Evolutionary conservation across 108 stramenopile species (phyloP).

Genomic region (Skeletonema marinoi): DNA sequence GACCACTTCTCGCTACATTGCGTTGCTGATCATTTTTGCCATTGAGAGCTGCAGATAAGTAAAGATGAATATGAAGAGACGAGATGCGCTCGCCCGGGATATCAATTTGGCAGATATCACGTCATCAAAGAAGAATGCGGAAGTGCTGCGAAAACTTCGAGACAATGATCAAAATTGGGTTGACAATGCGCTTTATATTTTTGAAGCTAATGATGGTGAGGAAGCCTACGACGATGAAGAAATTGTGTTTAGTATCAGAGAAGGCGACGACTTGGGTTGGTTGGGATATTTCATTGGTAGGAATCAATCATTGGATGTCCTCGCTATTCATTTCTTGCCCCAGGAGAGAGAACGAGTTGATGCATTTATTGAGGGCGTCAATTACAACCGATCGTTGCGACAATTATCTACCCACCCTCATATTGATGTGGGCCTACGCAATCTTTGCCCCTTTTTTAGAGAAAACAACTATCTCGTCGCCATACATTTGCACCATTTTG

Average conservation of each 20-base stretch:
- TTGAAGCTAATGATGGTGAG: neutral
- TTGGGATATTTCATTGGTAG: conserved; percentile 4
- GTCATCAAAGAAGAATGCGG: neutral
- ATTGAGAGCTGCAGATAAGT: no score
- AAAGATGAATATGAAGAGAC: no score
- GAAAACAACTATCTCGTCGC: neutral
- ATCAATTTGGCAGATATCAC: neutral
- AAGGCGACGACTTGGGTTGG: neutral
- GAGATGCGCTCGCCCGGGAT: no score
- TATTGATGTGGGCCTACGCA: neutral
- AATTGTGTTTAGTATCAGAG: neutral
- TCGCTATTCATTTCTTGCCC: neutral
- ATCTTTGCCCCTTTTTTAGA: neutral
- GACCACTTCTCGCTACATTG: no score
- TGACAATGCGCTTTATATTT: neutral
- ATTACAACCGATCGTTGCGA: neutral
- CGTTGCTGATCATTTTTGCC: no score
- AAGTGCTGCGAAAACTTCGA: neutral
- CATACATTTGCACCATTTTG: neutral
- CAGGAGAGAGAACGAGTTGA: neutral
- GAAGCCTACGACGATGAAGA: neutral
- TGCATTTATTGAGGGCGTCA: neutral
- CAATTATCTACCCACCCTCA: neutral
- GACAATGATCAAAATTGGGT: neutral
- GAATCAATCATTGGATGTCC: neutral